Conservation (phyloP, 352 stramenopile genomes). For the Phytophthora lateralis region DNA sequence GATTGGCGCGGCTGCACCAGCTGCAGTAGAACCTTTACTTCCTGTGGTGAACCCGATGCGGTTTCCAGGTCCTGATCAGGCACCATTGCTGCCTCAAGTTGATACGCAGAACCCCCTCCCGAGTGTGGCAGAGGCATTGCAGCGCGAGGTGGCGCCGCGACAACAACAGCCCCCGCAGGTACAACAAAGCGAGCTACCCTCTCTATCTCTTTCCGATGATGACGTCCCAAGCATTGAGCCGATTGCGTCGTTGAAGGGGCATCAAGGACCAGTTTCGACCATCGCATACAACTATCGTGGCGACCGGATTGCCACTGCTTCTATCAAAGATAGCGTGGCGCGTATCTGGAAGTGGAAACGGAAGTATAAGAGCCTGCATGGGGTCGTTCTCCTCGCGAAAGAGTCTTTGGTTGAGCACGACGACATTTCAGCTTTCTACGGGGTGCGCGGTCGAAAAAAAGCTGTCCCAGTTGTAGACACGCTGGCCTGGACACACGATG, state of each 20-base stretch:
- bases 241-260: slow-evolving; percentile 77
- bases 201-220: slow-evolving; percentile 51
- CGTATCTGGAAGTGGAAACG: slow-evolving; percentile 70
- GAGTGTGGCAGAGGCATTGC: slow-evolving; percentile 28
- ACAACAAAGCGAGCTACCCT: slow-evolving; percentile 46
- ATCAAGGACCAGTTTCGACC: slow-evolving; percentile 94
- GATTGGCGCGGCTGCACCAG: neutral
- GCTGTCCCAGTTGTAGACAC: slow-evolving; percentile 60
- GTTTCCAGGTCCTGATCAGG: slow-evolving; percentile 2
- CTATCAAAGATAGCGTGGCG: slow-evolving; percentile 92
- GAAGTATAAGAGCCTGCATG: slow-evolving; percentile 62
- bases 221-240: slow-evolving; percentile 61
- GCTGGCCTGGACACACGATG: slow-evolving; percentile 66
- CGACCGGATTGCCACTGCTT: slow-evolving; percentile 93
- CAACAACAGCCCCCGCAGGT: slow-evolving; percentile 58
- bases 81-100: slow-evolving; percentile 13
- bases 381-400: slow-evolving; percentile 53
- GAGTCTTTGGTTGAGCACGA: slow-evolving; percentile 46
- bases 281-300: slow-evolving; percentile 92
- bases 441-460: slow-evolving; percentile 48
- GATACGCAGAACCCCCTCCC: slow-evolving; percentile 16
- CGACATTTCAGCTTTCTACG: slow-evolving; percentile 52
- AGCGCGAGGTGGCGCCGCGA: slow-evolving; percentile 32
- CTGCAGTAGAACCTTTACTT: slow-evolving; percentile 10
- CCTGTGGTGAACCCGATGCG: slow-evolving; percentile 12